Conservation (phyloP, 2,329 filamentous ascomycete genomes). For the Colletotrichum lini region DNA sequence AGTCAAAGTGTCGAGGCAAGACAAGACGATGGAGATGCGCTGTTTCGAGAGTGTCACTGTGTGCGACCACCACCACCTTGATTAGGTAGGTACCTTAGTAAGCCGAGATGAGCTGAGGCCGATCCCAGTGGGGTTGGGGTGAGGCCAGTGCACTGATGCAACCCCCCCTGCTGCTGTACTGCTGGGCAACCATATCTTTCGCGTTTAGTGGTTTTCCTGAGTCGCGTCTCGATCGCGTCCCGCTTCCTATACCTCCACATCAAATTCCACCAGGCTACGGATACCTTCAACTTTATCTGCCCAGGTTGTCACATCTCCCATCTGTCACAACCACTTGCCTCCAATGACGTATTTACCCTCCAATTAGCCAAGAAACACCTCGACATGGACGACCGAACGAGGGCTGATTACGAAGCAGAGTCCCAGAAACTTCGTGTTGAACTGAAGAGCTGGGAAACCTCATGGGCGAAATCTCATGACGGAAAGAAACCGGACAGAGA, state of each 20-base stretch:
- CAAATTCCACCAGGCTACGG: conserved; percentile 19
- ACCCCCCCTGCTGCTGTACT: neutral
- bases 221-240: conserved; percentile 37
- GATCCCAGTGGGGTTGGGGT: neutral
- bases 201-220: conserved; percentile 37
- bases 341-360: conserved; percentile 29
- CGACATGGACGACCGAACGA: conserved; percentile 63
- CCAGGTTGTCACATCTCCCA: neutral
- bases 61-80: neutral
- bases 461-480: conserved; percentile 73
- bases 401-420: conserved; percentile 62
- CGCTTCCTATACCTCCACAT: conserved; percentile 11
- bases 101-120: neutral
- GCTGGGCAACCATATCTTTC: conserved; percentile 22
- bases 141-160: neutral
- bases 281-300: conserved; percentile 4
- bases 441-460: conserved; percentile 81
- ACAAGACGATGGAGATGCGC: neutral
- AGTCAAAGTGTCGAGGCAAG: neutral
- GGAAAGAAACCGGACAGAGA: conserved; percentile 79
- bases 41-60: no score
- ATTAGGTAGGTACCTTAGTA: neutral
- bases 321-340: neutral
- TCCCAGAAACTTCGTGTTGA: conserved; percentile 73
- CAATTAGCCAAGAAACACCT: neutral